Base-by-base conservation (phyloP, 1,284 basidiomycete genomes). In the Papiliotrema fonsecae region DNA sequence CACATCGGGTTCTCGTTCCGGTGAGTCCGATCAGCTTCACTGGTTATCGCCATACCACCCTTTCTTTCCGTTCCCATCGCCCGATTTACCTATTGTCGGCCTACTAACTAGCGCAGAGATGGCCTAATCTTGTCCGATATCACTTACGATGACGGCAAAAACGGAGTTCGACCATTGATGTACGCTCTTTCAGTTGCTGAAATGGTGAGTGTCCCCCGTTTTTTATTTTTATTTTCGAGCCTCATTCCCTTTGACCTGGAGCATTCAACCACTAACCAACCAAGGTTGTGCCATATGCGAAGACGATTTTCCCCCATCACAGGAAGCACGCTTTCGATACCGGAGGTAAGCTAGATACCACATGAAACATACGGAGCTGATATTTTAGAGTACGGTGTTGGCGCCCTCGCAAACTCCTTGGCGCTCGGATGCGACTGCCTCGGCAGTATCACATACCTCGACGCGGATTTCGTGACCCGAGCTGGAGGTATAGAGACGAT, bases 371-470 rank as follows among this genome's bases (percentile, higher is more conserved):
- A n/a, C n/a, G n/a, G n/a, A n/a, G n/a, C n/a, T n/a, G n/a, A n/a
- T n/a, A n/a, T n/a, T n/a, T n/a, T n/a, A n/a, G 76, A 77, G 56
- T 73, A 74, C 49, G 75, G 75, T 14, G 63, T 74, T 9, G 76
- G 76, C 21, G 63, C 63, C 2, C 57, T 67, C 10, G 65, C 74
- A 53, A 77, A 76, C 65, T 67, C 62, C 24, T 60, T 76, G 26
- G 58, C 59, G 3, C 69, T 77, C 4, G 76, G 76, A 27, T 77
- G 76, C 58, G 76, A 77, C 60, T 78, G 77, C 51, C 68, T 77
- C 32, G 73, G 74, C 42, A 61, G 61, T n/a, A 76, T 77, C 51
- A 62, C 63, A 32, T 76, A 73, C 55, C 59, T 73, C 32, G 68
- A 73, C 51, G 69, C 62, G 21, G 57, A 62, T 39, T 64, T 71